These are phyloP conservation scores for Melanomma pulvis-pyrius DNA, from an alignment of 495 filamentous ascomycete genomes.

Conservation along the genomic window DNA sequence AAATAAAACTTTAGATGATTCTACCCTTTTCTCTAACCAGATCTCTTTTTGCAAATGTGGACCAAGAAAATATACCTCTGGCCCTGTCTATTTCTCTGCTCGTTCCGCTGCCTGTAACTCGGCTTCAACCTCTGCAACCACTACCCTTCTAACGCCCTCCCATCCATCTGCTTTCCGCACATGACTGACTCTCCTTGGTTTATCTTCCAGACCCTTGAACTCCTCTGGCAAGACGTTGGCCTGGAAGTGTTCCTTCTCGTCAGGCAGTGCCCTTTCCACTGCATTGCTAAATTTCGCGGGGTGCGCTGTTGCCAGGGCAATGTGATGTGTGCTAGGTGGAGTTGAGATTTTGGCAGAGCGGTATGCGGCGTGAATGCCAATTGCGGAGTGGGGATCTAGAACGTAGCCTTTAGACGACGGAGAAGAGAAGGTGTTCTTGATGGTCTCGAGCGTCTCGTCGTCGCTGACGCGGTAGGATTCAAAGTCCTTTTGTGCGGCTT, in stretches of 20 bases:
- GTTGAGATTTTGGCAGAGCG: constrained; percentile 61
- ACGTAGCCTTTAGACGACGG: constrained; percentile 62
- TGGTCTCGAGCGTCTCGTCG: constrained; percentile 72
- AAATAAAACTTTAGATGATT: too few species aligned
- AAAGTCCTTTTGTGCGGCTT: constrained; percentile 67
- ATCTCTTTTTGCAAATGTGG: too few species aligned
- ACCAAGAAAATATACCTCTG: background rate
- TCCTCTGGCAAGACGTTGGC: constrained; percentile 75
- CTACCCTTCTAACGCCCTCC: constrained; percentile 44
- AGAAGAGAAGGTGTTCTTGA: constrained; percentile 63
- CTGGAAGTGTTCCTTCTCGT: constrained; percentile 69
- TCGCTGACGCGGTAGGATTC: constrained; percentile 83
- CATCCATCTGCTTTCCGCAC: constrained; percentile 42
- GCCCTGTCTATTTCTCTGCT: constrained; percentile 4
- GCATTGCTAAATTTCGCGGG: constrained; percentile 88
- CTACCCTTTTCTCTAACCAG: too few species aligned
- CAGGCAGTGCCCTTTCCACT: constrained; percentile 72
- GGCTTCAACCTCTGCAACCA: constrained; percentile 42
- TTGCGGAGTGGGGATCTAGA: constrained; percentile 88
- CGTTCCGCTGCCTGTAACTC: constrained; percentile 32
- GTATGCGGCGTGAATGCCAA: constrained; percentile 74
- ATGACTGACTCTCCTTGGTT: constrained; percentile 61
- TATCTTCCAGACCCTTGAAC: constrained; percentile 71
- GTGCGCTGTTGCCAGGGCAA: constrained; percentile 88
- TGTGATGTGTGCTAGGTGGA: constrained; percentile 57